phyloP scores from a whole-genome alignment of 2,329 filamentous ascomycete species.

The Fusarium pseudograminearum region DNA sequence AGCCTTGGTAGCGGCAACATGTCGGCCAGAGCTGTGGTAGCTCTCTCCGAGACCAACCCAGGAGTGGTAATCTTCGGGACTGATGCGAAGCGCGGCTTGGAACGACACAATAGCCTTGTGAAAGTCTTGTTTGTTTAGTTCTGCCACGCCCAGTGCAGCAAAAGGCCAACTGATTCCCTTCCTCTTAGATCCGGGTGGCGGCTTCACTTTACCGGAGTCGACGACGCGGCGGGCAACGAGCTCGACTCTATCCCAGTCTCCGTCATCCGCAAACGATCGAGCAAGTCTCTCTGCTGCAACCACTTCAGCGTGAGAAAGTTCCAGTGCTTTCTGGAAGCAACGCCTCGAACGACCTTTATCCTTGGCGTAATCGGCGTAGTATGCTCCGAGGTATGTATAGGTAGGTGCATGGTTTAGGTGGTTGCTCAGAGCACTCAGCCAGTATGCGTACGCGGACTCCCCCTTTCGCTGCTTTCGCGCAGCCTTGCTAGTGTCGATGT shows the following conservation, averaged over 20 bases:
- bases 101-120: slow-evolving; percentile 90
- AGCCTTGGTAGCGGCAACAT: slow-evolving; percentile 92
- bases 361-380: slow-evolving; percentile 89
- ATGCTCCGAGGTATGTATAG: slow-evolving; percentile 91
- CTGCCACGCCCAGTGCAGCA: slow-evolving; percentile 90
- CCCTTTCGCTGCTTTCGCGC: slow-evolving; percentile 84
- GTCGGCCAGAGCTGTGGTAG: slow-evolving; percentile 92
- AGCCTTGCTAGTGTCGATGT: slow-evolving; percentile 77
- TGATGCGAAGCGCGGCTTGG: slow-evolving; percentile 85
- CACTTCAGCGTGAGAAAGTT: slow-evolving; percentile 88
- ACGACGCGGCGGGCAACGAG: slow-evolving; percentile 90
- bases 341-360: slow-evolving; percentile 88
- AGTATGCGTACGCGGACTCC: slow-evolving; percentile 77
- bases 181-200: slow-evolving; percentile 90
- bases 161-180: slow-evolving; percentile 97
- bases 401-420: slow-evolving; percentile 90
- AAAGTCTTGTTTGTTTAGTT: slow-evolving; percentile 94
- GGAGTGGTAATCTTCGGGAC: slow-evolving; percentile 89
- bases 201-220: slow-evolving; percentile 92
- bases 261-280: slow-evolving; percentile 84
- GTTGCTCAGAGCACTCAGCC: slow-evolving; percentile 84
- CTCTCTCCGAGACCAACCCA: slow-evolving; percentile 98
- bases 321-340: slow-evolving; percentile 96
- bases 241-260: slow-evolving; percentile 97
- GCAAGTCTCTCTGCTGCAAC: slow-evolving; percentile 89